Conservation (phyloP, 129 eudicot genomes). For the Erigeron canadensis region DNA sequence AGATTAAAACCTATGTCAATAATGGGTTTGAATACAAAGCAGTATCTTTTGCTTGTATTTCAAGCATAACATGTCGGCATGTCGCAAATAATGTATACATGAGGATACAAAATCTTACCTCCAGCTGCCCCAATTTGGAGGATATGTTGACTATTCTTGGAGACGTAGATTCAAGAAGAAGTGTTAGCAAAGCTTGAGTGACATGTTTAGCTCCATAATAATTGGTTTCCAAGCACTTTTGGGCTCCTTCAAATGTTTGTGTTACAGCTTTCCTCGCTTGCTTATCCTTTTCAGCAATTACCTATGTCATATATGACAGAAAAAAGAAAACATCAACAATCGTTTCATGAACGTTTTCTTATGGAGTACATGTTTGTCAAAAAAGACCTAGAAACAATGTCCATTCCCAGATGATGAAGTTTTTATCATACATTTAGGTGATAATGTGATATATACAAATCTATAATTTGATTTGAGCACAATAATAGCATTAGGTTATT, state of each 20-base stretch:
- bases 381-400: not conserved
- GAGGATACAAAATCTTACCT: conserved; percentile 25
- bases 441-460: too few relatives aligned
- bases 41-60: conserved; percentile 7
- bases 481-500: too few relatives aligned
- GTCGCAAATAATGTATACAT: not conserved
- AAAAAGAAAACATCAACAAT: not conserved
- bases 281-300: conserved; percentile 28
- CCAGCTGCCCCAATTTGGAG: conserved; percentile 36
- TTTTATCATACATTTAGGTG: too few relatives aligned
- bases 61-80: not conserved
- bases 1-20: too few relatives aligned
- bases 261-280: conserved; percentile 2
- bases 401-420: too few relatives aligned
- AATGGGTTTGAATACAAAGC: too few relatives aligned
- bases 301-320: conserved; percentile 16
- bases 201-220: conserved; percentile 43
- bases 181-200: conserved; percentile 40
- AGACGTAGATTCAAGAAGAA: conserved; percentile 36
- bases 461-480: too few relatives aligned
- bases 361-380: conserved; percentile 6
- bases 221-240: conserved; percentile 40
- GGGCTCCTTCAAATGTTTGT: conserved; percentile 42
- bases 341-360: not conserved
- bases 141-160: conserved; percentile 45